Evolutionary conservation across 345 rosid genomes (phyloP).

Genomic region (Gossypium arboreum): DNA sequence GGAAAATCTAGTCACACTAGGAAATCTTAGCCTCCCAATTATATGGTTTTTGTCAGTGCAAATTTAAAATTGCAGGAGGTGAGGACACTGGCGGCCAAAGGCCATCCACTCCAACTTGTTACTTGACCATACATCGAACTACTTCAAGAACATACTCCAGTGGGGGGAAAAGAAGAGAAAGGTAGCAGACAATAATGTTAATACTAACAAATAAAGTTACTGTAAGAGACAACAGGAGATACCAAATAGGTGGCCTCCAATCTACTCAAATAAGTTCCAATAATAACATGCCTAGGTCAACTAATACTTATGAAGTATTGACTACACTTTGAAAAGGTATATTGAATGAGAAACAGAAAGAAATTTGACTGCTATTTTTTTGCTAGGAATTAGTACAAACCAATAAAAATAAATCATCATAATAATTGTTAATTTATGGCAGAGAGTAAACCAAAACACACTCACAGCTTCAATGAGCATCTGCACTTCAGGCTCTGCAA

Average conservation of each 20-base stretch:
- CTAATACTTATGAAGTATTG: not conserved
- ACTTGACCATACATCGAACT: not conserved
- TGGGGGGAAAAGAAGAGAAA: not conserved
- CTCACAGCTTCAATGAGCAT: slow-evolving; percentile 97
- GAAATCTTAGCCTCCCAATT: not conserved
- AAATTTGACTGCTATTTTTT: not conserved
- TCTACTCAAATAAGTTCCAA: not conserved
- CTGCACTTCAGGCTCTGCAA: slow-evolving; percentile 91
- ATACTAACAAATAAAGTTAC: not conserved
- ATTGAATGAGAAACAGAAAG: not conserved
- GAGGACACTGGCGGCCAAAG: not conserved
- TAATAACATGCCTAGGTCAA: not conserved
- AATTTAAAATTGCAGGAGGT: not conserved
- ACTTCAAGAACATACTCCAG: not conserved
- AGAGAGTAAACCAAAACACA: slow-evolving; percentile 16
- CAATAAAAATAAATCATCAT: not conserved
- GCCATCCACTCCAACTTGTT: not conserved
- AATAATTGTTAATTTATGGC: slow-evolving; percentile 1
- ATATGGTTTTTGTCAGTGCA: not conserved
- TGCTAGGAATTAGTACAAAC: not conserved
- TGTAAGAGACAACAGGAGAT: not conserved
- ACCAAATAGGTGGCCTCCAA: not conserved
- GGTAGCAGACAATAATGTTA: not conserved
- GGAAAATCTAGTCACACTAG: not conserved
- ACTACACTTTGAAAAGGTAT: not conserved